Percentiles rank a stretch among this genome's conserved stretches.
Conservation (phyloP, 495 filamentous ascomycete genomes). For the Daldinia vernicosa region DNA sequence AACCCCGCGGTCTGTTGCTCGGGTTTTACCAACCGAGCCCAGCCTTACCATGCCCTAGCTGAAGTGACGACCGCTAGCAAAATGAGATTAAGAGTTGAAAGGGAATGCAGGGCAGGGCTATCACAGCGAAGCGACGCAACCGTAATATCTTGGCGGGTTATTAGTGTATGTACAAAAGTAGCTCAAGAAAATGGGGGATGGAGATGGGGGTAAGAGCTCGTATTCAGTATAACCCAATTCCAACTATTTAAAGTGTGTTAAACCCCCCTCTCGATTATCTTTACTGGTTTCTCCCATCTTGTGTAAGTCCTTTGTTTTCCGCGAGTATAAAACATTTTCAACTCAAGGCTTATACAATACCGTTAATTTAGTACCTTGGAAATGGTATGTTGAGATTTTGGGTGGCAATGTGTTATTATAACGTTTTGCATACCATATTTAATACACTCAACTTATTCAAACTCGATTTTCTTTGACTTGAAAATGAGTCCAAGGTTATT, state of each 20-base stretch:
- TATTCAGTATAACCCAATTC: slow-evolving; percentile 30
- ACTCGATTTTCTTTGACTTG: neutral
- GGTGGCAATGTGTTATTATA: neutral
- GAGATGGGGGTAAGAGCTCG: slow-evolving; percentile 23
- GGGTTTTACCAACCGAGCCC: slow-evolving; percentile 10
- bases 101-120: slow-evolving; percentile 21
- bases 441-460: no score
- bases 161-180: slow-evolving; percentile 7
- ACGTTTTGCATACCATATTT: neutral
- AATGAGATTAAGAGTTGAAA: slow-evolving; percentile 12
- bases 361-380: neutral
- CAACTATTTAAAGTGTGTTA: neutral
- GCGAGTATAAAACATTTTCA: neutral
- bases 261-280: neutral
- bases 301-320: neutral
- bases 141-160: slow-evolving; percentile 30
- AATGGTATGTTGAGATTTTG: neutral
- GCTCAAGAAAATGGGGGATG: slow-evolving; percentile 6
- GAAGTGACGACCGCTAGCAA: slow-evolving; percentile 22
- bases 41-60: slow-evolving; percentile 28
- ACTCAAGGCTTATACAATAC: neutral
- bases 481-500: neutral
- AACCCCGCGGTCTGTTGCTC: slow-evolving; percentile 14
- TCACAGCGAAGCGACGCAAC: slow-evolving; percentile 9
- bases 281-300: neutral